Conservation (phyloP, 805 yeast species). For the Candida wancherniae region DNA sequence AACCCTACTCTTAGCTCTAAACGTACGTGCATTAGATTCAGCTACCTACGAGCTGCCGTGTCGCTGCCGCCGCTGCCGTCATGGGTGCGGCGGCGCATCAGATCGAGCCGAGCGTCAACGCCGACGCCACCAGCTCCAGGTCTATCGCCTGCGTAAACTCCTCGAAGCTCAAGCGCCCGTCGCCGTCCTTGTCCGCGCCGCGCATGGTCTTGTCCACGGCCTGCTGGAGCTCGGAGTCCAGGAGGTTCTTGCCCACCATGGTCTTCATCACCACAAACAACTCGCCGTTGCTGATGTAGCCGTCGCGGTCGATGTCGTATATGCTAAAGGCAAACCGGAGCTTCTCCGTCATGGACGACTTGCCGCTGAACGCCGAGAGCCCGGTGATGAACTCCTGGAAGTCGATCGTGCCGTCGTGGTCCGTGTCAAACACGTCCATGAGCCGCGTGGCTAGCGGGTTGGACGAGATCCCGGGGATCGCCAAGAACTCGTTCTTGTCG, state of each 20-base stretch:
- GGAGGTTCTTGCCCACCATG: conserved; percentile 93
- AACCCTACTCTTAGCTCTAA: no score
- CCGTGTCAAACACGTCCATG: conserved; percentile 91
- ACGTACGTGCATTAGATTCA: no score
- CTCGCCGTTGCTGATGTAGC: conserved; percentile 93
- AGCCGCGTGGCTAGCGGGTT: conserved; percentile 88
- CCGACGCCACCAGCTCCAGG: conserved; percentile 53
- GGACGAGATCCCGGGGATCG: conserved; percentile 86
- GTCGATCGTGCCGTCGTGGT: conserved; percentile 89
- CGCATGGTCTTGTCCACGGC: conserved; percentile 94
- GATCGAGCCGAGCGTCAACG: conserved; percentile 43
- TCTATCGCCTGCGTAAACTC: conserved; percentile 75
- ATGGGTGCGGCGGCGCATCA: no score
- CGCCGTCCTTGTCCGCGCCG: conserved; percentile 93
- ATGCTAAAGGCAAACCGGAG: conserved; percentile 85
- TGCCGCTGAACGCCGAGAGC: conserved; percentile 80
- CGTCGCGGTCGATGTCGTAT: conserved; percentile 94
- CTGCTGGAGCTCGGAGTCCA: conserved; percentile 86
- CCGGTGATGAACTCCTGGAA: conserved; percentile 91
- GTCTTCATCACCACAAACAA: conserved; percentile 83
- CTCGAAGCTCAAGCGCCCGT: conserved; percentile 78
- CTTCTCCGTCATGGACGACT: conserved; percentile 76
- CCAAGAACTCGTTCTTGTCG: conserved; percentile 82
- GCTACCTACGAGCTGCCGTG: no score
- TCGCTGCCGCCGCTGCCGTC: no score